A percentile compares a stretch with the other conserved stretches of the same genome.
These are phyloP conservation scores for Monosporascus sp. DNA, from an alignment of 2,329 filamentous ascomycete species.

Conservation along the genomic window DNA sequence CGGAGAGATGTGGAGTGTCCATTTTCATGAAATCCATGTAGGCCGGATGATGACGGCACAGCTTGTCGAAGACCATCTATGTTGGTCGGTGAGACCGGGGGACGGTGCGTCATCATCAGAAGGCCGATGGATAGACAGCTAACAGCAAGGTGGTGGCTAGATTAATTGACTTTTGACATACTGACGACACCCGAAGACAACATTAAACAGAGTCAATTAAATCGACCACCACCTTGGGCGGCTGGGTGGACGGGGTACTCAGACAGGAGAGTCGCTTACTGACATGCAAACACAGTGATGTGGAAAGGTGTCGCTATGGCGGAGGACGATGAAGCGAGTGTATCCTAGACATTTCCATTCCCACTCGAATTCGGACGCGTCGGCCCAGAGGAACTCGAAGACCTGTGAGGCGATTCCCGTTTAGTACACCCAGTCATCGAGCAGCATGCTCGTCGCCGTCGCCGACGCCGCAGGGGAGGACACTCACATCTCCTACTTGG, in stretches of 20 bases:
- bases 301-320: conserved; percentile 30
- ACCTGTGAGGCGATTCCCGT: conserved; percentile 17
- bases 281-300: conserved; percentile 32
- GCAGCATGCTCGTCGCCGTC: neutral
- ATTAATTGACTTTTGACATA: too few relatives aligned
- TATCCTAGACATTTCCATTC: conserved; percentile 34
- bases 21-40: neutral
- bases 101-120: conserved; percentile 1
- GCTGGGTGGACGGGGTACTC: too few relatives aligned
- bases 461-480: neutral
- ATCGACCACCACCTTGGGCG: too few relatives aligned
- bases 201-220: too few relatives aligned
- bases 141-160: neutral
- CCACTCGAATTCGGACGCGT: conserved; percentile 30
- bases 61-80: too few relatives aligned
- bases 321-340: conserved; percentile 30
- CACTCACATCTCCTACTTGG: conserved; percentile 30
- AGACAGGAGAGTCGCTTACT: conserved; percentile 11
- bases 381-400: conserved; percentile 34
- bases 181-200: too few relatives aligned
- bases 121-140: neutral
- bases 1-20: neutral
- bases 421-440: conserved; percentile 1
- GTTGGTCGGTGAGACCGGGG: too few relatives aligned
- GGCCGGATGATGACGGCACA: too few relatives aligned